Evolutionary conservation across 2,329 filamentous ascomycete species (phyloP), one percentile per base, ranked within the genome.

Genomic region (Aspergillus oerlinghausenensis): DNA sequence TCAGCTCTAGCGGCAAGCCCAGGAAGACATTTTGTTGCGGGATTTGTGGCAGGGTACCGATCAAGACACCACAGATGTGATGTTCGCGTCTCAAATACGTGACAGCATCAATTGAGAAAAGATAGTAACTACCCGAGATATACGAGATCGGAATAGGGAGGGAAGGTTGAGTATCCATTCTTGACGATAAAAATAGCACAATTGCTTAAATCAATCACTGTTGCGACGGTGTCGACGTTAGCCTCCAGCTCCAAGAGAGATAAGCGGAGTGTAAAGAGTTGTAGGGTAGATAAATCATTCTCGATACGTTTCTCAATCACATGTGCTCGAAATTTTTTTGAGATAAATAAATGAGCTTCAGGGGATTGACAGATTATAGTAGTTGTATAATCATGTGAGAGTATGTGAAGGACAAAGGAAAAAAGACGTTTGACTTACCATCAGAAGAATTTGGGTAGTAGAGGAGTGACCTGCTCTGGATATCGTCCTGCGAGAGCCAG

Each of bases 11-110:
- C 2, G 94, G 94, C 51, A 97, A 77, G 49, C 92, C 90, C 57
- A 93, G 83, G 71, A 97, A 97, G 56, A 96, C 84, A 76, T 96
- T 97, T 75, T 99, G 94, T 65, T 95, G 93, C 5, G 92, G 92
- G 56, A 91, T 88, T 75, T 97, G 92, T 1, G 94, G 93, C 29
- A 96, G 85, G 7, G 90, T 92, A 56, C 94, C 94, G 58, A 90
- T 87, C 55, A 96, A 81, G 32, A 94, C 88, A 61, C 92, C 92
- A 68, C 89, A 92, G 66, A 96, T 91, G 71, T 90, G 87, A 77
- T 96, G 84, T 66, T 85, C 80, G 60, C 89, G 86, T 63, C 94
- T 89, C 60, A 96, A 80, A 71, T 88, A 83, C 66, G 88, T 86
- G 58, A 92, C 88, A 62, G 87, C 85, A 69, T 92, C 84, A 66